Conservation (phyloP, 2,329 filamentous ascomycete species). For the Aspergillus uvarum region DNA sequence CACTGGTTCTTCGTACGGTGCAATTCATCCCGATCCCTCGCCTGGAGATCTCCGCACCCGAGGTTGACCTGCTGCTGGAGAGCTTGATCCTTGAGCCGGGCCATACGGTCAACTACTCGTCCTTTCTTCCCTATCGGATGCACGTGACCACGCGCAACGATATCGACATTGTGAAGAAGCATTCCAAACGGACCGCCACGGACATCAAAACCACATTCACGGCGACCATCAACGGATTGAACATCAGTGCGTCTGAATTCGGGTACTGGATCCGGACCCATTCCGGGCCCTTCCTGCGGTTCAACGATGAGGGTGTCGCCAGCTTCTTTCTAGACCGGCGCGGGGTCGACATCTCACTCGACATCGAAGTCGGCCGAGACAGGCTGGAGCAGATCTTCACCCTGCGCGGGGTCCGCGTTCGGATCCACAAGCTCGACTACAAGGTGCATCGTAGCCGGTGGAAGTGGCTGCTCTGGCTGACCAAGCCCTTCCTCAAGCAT, state of each 20-base stretch:
- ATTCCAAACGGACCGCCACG: constrained; percentile 64
- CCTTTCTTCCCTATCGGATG: constrained; percentile 83
- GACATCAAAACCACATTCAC: constrained; percentile 70
- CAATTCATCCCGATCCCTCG: constrained; percentile 89
- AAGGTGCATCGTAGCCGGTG: constrained; percentile 69
- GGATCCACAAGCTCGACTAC: constrained; percentile 85
- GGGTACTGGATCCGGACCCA: constrained; percentile 87
- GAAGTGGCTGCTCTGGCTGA: constrained; percentile 73
- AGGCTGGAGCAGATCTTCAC: constrained; percentile 77
- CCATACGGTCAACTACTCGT: constrained; percentile 76
- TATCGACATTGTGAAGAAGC: constrained; percentile 77
- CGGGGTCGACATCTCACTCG: constrained; percentile 81
- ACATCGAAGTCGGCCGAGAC: constrained; percentile 78
- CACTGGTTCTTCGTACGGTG: constrained; percentile 70
- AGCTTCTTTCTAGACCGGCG: constrained; percentile 82
- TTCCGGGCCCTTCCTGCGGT: constrained; percentile 65
- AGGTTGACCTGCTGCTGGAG: constrained; percentile 81
- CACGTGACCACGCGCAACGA: constrained; percentile 83
- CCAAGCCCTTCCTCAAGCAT: constrained; percentile 80
- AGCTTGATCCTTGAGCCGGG: constrained; percentile 90
- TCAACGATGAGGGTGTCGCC: constrained; percentile 80
- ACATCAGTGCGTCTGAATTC: constrained; percentile 78
- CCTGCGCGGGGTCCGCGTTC: constrained; percentile 71
- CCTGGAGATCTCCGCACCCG: constrained; percentile 79
- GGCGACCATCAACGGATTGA: constrained; percentile 78